Percentiles rank a stretch among this genome's conserved stretches.
phyloP scores from a whole-genome alignment of 2,329 filamentous ascomycete species.

The Stagonosporopsis vannaccii region DNA sequence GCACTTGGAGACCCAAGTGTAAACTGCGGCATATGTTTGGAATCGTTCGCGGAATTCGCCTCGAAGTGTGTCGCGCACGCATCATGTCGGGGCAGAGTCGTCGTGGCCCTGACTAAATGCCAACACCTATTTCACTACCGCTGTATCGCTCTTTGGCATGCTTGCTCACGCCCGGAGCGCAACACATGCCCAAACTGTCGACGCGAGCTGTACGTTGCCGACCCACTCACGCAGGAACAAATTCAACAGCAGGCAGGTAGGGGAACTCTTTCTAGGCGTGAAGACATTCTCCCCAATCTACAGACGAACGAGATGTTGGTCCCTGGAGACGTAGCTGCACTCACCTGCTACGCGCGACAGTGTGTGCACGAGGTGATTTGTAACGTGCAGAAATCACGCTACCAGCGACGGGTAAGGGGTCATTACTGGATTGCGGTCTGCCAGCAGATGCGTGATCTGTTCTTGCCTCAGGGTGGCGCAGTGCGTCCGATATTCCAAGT shows the following conservation, averaged over 20 bases:
- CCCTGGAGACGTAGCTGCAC: neutral
- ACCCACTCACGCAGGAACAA: neutral
- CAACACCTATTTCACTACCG: neutral
- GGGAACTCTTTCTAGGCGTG: neutral
- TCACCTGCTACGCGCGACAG: neutral
- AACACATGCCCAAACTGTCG: conserved; percentile 9
- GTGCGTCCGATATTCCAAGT: neutral
- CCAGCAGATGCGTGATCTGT: neutral
- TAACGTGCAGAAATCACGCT: neutral
- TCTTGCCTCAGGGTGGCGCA: neutral
- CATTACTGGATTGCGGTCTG: neutral
- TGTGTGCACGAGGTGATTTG: neutral
- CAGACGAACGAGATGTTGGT: neutral
- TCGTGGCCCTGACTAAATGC: neutral
- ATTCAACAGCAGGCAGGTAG: neutral
- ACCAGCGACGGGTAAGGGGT: neutral
- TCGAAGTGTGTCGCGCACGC: neutral
- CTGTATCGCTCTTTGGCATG: neutral
- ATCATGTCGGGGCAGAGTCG: neutral
- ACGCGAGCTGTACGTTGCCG: conserved; percentile 1
- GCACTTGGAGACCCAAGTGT: neutral
- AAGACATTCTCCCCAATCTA: neutral
- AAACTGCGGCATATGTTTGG: neutral
- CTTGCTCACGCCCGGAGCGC: neutral
- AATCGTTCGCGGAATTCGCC: neutral